These are phyloP conservation scores for Letharia columbiana DNA, from an alignment of 495 filamentous ascomycete genomes.

Conservation along the genomic window DNA sequence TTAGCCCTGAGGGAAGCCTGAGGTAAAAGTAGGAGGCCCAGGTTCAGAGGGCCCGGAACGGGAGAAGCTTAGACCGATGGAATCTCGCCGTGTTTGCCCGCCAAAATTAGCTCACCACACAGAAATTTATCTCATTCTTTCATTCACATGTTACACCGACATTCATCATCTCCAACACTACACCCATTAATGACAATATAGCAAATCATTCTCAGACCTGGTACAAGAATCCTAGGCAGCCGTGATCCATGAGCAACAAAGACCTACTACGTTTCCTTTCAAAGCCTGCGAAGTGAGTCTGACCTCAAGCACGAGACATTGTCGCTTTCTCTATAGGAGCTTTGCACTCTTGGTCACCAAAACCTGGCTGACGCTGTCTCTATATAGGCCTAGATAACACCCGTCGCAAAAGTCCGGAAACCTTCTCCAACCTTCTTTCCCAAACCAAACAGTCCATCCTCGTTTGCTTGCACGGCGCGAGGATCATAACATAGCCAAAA, in stretches of 20 bases:
- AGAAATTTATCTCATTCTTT: not conserved
- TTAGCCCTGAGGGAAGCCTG: not conserved
- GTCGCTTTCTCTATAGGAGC: not conserved
- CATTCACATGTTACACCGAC: not conserved
- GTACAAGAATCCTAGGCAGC: slow-evolving; percentile 7
- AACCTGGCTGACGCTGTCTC: slow-evolving; percentile 13
- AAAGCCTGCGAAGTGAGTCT: slow-evolving; percentile 85
- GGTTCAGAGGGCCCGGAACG: not conserved
- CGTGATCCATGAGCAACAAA: slow-evolving; percentile 77
- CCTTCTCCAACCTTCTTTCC: slow-evolving; percentile 23
- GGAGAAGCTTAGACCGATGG: not conserved
- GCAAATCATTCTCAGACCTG: not conserved
- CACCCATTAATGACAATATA: not conserved
- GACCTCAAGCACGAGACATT: slow-evolving; percentile 13
- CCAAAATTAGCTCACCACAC: slow-evolving; percentile 5
- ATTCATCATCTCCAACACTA: not conserved
- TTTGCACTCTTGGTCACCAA: not conserved
- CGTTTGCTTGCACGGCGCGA: slow-evolving; percentile 80
- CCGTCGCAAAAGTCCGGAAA: slow-evolving; percentile 27
- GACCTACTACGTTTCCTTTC: slow-evolving; percentile 92
- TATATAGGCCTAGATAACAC: slow-evolving; percentile 82
- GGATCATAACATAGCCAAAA: slow-evolving; percentile 63
- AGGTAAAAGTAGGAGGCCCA: not conserved
- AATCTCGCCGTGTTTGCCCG: not conserved
- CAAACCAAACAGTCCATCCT: slow-evolving; percentile 54